Base-by-base conservation (phyloP, 352 stramenopile genomes). In the Phytophthora hibernalis region DNA sequence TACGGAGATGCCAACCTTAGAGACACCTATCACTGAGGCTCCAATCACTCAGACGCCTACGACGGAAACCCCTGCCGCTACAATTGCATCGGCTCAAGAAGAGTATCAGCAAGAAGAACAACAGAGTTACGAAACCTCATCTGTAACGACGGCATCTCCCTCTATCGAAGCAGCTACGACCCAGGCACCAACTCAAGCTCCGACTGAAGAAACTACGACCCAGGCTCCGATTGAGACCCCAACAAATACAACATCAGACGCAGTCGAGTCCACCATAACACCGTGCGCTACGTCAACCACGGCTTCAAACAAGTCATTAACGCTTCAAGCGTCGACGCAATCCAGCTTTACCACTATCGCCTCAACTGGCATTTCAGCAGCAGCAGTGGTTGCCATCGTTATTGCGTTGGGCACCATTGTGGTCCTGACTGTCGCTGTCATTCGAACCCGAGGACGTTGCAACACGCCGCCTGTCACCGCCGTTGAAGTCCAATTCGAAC, bases 311-410 rank as follows among this genome's bases (percentile, higher is more conserved):
- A 26, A 61, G 28, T 5, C 35, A 54, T 54, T 50, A 2, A 40
- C 30, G 9, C 12, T 73, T 22, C 60, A 70, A 18, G 40, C 54
- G 13, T 67, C 57, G 6, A 74, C 58, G 5, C 21, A 69, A 16
- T 10, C 51, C 5, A 30, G 52, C 26, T 21, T 65, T 1, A 47
- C 42, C 22, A 59, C 58, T n/a, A 49, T 62, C 24, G 50, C 53
- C 3, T 53, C 52, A 22, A 42, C 69, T 3, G 42, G 52, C 4
- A 68, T 72, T 37, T 63, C 65, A 20, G 54, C 53, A 15, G 56
- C 54, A 9, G 63, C 63, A 30, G 53, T 77, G n/a, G 37, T 54
- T 37, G 58, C 54, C 9, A 65, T 73, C 57, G 38, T 63, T 12
- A 58, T 68, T 30, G 69, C 60, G 26, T 35, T 72, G 7, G 64